phyloP scores from a whole-genome alignment of 177 flowering plant species.

The Tripterygium wilfordii region DNA sequence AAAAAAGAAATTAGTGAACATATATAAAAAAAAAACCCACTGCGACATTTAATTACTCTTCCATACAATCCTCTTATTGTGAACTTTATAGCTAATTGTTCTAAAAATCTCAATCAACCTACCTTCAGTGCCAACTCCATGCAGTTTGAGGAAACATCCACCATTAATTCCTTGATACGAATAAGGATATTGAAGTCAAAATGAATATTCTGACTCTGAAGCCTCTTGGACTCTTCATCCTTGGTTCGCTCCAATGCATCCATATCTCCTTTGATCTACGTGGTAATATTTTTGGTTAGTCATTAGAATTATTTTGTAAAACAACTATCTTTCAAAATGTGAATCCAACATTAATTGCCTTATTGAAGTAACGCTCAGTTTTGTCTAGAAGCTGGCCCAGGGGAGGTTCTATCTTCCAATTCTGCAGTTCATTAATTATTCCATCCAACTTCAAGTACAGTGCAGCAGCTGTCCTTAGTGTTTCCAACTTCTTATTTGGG shows the following conservation, averaged over 20 bases:
- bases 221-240: constrained; percentile 70
- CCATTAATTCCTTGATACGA: constrained; percentile 73
- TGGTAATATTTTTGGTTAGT: not conserved
- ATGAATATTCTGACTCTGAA: constrained; percentile 43
- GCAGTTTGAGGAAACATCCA: constrained; percentile 78
- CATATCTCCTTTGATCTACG: constrained; percentile 68
- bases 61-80: too few relatives aligned
- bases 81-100: not conserved
- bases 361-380: constrained; percentile 62
- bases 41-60: too few relatives aligned
- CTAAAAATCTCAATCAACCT: not conserved
- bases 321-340: not conserved
- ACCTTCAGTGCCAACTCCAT: constrained; percentile 42
- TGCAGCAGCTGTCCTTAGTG: constrained; percentile 71
- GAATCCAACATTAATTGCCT: constrained; percentile 33
- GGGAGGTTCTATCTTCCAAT: constrained; percentile 64
- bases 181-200: constrained; percentile 63
- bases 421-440: constrained; percentile 37
- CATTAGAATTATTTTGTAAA: not conserved
- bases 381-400: constrained; percentile 44
- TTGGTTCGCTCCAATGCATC: constrained; percentile 68
- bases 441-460: constrained; percentile 52
- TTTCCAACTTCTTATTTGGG: constrained; percentile 69
- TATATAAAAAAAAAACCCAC: not conserved
- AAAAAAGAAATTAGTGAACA: not conserved